Evolutionary conservation across 1,139 yeast species (phyloP).

Genomic region (Saccharomyces hybrid): DNA sequence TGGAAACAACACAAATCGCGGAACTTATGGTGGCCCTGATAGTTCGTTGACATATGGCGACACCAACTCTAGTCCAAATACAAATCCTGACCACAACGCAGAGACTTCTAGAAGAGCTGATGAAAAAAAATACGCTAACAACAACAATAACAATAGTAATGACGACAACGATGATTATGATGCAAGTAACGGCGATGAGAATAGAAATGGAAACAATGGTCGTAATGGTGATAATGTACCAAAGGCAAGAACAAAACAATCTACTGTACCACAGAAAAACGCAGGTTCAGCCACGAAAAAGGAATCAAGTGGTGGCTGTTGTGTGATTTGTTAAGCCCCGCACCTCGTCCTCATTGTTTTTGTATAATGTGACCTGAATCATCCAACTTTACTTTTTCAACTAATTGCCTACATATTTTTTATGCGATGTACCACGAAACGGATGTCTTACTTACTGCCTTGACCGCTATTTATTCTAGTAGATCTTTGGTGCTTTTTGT

Average conservation of each 20-base stretch:
- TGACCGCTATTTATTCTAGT: background rate
- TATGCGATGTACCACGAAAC: background rate
- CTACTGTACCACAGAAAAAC: slow-evolving; percentile 9
- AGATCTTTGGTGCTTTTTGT: background rate
- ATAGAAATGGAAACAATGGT: background rate
- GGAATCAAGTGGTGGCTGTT: slow-evolving; percentile 18
- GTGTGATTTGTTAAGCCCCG: slow-evolving; percentile 12
- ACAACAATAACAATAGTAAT: background rate
- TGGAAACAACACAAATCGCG: background rate
- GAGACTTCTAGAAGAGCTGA: background rate
- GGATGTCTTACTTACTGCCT: background rate
- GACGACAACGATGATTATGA: background rate
- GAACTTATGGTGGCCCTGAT: background rate
- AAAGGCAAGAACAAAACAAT: background rate
- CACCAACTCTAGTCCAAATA: background rate
- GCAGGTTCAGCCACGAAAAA: slow-evolving; percentile 6
- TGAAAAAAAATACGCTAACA: background rate
- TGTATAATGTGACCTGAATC: background rate
- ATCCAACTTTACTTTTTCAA: background rate
- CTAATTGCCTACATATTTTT: background rate
- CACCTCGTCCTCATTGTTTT: background rate
- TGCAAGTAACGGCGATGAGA: background rate
- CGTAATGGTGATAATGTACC: background rate
- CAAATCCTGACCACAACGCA: background rate
- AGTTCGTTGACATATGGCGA: background rate